Evolutionary conservation across 2,329 filamentous ascomycete species (phyloP).

Genomic region (Sporothrix sp.): DNA sequence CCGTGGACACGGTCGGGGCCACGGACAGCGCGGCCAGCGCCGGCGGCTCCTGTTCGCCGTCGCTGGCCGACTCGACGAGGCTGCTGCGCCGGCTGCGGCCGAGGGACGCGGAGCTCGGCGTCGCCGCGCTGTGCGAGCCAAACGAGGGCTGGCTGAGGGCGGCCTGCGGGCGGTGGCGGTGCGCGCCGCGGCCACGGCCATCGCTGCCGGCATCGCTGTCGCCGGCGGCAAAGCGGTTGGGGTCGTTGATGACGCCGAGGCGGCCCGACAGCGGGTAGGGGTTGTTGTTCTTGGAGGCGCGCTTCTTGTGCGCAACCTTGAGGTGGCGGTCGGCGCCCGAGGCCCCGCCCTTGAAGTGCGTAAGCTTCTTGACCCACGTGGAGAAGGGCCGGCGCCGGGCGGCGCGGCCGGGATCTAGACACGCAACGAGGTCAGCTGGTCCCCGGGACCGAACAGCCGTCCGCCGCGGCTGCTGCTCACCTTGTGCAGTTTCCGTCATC

Average conservation of each 20-base stretch:
- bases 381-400: conserved; percentile 77
- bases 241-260: conserved; percentile 22
- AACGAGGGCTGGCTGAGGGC: conserved; percentile 44
- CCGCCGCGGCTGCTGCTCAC: conserved; percentile 19
- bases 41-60: conserved; percentile 48
- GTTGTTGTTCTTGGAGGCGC: conserved; percentile 62
- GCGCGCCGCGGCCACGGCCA: neutral
- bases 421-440: neutral
- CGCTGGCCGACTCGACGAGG: conserved; percentile 52
- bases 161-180: conserved; percentile 13
- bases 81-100: conserved; percentile 40
- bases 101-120: conserved; percentile 43
- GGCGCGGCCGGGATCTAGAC: conserved; percentile 50
- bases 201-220: neutral
- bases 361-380: conserved; percentile 87
- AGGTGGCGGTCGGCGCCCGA: conserved; percentile 46
- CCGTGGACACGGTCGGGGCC: conserved; percentile 75
- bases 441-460: conserved; percentile 10
- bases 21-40: conserved; percentile 61
- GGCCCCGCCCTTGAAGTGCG: conserved; percentile 64
- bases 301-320: conserved; percentile 46
- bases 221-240: conserved; percentile 4
- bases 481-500: conserved; percentile 23
- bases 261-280: conserved; percentile 81
- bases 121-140: conserved; percentile 41